These are phyloP conservation scores for Trichoderma guizhouense DNA, from an alignment of 2,329 filamentous ascomycete genomes.

Conservation along the genomic window DNA sequence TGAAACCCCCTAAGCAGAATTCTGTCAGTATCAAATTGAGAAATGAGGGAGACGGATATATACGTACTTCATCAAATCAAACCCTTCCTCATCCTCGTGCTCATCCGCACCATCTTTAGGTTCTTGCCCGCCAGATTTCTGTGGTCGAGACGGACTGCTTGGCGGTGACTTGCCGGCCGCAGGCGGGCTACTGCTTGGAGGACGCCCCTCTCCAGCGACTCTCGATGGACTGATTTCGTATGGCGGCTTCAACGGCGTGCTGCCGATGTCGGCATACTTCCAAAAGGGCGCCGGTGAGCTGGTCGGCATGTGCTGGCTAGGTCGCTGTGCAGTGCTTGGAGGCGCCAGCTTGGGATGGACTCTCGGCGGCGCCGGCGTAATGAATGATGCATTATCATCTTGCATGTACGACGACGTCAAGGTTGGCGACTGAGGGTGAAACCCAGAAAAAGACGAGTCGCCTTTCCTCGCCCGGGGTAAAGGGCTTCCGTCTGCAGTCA, in stretches of 20 bases:
- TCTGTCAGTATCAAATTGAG: neutral
- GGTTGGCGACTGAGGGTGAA: conserved; percentile 56
- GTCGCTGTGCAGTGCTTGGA: conserved; percentile 75
- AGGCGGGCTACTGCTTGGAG: conserved; percentile 59
- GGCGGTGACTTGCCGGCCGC: conserved; percentile 48
- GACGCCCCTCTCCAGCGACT: conserved; percentile 37
- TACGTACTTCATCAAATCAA: conserved; percentile 57
- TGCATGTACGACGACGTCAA: conserved; percentile 61
- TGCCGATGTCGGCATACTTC: conserved; percentile 77
- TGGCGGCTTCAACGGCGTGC: conserved; percentile 61
- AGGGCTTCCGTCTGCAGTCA: conserved; percentile 58
- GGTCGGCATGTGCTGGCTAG: conserved; percentile 81
- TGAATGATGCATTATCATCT: conserved; percentile 58
- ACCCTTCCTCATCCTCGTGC: conserved; percentile 49
- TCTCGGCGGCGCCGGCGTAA: conserved; percentile 70
- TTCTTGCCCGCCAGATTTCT: conserved; percentile 30
- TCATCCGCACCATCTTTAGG: conserved; percentile 32
- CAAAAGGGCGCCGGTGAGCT: conserved; percentile 84
- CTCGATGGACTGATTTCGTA: conserved; percentile 62
- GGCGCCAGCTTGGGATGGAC: conserved; percentile 73
- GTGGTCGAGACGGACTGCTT: conserved; percentile 48
- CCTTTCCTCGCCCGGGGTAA: conserved; percentile 55
- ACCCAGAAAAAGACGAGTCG: conserved; percentile 46
- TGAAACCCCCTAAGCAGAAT: conserved; percentile 54
- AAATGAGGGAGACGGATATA: too few species aligned